These are phyloP conservation scores for Chimonanthus praecox DNA, from an alignment of 164 flowering plant genomes.

Conservation along the genomic window DNA sequence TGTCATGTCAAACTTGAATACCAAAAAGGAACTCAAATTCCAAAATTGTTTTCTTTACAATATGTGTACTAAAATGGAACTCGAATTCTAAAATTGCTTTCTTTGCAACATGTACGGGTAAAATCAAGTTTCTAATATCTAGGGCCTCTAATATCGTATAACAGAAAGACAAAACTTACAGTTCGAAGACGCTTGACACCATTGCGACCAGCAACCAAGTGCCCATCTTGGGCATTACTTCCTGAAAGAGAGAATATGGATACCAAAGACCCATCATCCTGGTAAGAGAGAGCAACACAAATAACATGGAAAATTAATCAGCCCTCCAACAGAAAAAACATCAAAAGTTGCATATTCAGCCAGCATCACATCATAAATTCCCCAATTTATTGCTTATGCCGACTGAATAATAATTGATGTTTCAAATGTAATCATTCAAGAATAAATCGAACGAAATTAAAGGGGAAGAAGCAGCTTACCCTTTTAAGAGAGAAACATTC, in stretches of 20 bases:
- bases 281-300: slow-evolving; percentile 17
- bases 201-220: slow-evolving; percentile 91
- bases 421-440: too few relatives aligned
- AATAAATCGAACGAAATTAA: not conserved
- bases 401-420: not conserved
- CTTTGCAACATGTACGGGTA: too few relatives aligned
- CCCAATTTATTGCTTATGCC: not conserved
- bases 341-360: not conserved
- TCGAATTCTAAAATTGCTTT: too few relatives aligned
- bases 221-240: slow-evolving; percentile 87
- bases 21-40: not conserved
- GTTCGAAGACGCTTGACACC: slow-evolving; percentile 99
- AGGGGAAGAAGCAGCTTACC: not conserved
- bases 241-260: slow-evolving; percentile 88
- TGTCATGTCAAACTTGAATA: not conserved
- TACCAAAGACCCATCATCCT: slow-evolving; percentile 94
- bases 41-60: not conserved
- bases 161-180: slow-evolving; percentile 32
- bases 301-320: not conserved
- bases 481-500: too few relatives aligned
- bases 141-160: not conserved
- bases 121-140: not conserved
- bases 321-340: not conserved
- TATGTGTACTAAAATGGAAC: too few relatives aligned
- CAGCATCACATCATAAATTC: not conserved